These are phyloP conservation scores for Vigna nakashimae DNA, from an alignment of 306 rosid species.

Conservation along the genomic window DNA sequence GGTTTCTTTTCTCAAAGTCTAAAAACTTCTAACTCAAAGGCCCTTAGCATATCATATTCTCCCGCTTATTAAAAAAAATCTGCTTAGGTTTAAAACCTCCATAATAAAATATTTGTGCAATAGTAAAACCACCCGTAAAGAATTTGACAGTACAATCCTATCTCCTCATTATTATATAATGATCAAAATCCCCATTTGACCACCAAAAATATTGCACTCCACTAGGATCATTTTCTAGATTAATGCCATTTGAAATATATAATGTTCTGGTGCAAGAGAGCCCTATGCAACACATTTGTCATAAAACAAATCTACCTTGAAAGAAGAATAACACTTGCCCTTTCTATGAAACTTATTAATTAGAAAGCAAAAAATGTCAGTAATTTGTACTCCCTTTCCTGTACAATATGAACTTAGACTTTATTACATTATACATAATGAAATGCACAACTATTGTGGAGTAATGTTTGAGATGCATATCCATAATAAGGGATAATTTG, in stretches of 20 bases:
- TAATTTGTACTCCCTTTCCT: constrained; percentile 15
- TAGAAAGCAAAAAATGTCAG: constrained; percentile 3
- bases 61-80: neutral
- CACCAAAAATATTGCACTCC: constrained; percentile 2
- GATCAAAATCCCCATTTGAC: constrained; percentile 1
- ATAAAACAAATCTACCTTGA: constrained; percentile 7
- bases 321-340: constrained; percentile 8
- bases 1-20: constrained; percentile 19
- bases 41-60: constrained; percentile 3
- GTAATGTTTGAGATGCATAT: constrained; percentile 2
- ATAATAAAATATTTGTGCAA: neutral
- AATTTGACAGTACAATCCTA: neutral
- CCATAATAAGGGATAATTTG: neutral
- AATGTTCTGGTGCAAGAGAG: constrained; percentile 26
- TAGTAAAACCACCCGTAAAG: neutral
- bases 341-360: neutral
- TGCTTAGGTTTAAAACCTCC: neutral
- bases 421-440: neutral
- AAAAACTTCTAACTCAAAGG: neutral
- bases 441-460: neutral
- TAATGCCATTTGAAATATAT: neutral
- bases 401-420: neutral
- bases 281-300: neutral
- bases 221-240: neutral
- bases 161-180: constrained; percentile 2